A percentile compares a stretch with the other conserved stretches of the same genome.
Conservation (phyloP, 768 basidiomycete genomes). For the Psilocybe cyanescens region DNA sequence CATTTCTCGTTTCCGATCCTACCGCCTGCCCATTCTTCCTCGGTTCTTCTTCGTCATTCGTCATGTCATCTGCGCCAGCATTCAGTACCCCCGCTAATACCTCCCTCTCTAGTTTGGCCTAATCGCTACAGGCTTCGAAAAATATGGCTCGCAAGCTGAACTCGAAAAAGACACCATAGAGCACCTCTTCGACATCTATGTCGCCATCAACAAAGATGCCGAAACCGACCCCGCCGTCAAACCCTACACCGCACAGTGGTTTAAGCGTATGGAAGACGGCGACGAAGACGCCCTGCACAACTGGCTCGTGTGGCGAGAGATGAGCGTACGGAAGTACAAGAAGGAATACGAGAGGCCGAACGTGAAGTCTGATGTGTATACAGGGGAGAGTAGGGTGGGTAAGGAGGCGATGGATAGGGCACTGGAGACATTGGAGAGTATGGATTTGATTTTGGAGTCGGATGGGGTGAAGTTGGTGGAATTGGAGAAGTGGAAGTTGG, state of each 20-base stretch:
- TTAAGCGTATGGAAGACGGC: slow-evolving; percentile 94
- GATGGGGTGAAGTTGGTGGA: slow-evolving; percentile 89
- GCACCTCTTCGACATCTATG: slow-evolving; percentile 93
- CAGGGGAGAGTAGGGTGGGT: slow-evolving; percentile 84
- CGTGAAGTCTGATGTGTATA: slow-evolving; percentile 90
- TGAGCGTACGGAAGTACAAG: slow-evolving; percentile 90
- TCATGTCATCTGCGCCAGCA: no score
- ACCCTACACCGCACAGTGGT: slow-evolving; percentile 79
- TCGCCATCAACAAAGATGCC: slow-evolving; percentile 89
- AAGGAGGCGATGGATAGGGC: slow-evolving; percentile 76
- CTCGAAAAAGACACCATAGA: slow-evolving; percentile 90
- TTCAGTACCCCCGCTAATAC: not conserved
- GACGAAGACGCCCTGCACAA: slow-evolving; percentile 82
- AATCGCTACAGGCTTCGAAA: slow-evolving; percentile 89
- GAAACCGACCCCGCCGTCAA: slow-evolving; percentile 74
- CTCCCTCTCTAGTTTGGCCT: slow-evolving; percentile 67
- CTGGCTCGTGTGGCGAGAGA: slow-evolving; percentile 92
- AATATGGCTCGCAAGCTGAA: slow-evolving; percentile 85
- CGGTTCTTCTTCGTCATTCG: not conserved
- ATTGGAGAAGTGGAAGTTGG: slow-evolving; percentile 88
- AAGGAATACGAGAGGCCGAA: slow-evolving; percentile 90
- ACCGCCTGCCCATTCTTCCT: not conserved
- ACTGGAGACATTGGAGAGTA: slow-evolving; percentile 65
- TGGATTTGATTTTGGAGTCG: slow-evolving; percentile 75
- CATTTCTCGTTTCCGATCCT: not conserved